Evolutionary conservation across 306 rosid genomes (phyloP).

Genomic region (Sechiopsis laciniata): DNA sequence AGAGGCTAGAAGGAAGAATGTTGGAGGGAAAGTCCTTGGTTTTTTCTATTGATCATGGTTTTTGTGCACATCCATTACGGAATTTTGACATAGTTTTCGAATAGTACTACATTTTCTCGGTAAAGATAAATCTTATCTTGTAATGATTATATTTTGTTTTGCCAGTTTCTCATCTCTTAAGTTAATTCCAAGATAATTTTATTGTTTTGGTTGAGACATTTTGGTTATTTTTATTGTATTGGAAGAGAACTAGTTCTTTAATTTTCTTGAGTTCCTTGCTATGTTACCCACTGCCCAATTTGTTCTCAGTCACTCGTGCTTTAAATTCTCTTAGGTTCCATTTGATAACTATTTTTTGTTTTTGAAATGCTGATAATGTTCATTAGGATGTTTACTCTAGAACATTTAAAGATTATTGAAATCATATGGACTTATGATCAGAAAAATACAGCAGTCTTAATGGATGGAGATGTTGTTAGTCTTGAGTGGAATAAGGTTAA

Average conservation of each 20-base stretch:
- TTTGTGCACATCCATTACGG: slow-evolving; percentile 12
- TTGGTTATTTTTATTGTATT: background rate
- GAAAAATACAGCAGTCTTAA: no score
- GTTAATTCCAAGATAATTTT: slow-evolving; percentile 4
- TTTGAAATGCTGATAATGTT: no score
- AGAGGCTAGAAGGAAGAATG: slow-evolving; percentile 27
- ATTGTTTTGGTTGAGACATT: slow-evolving; percentile 5
- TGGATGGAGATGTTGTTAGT: no score
- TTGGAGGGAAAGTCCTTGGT: slow-evolving; percentile 26
- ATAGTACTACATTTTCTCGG: slow-evolving; percentile 4
- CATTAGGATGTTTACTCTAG: no score
- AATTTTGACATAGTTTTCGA: slow-evolving; percentile 10
- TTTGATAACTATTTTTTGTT: background rate
- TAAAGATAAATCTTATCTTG: slow-evolving; percentile 11
- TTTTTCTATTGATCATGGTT: slow-evolving; percentile 23
- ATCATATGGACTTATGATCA: no score
- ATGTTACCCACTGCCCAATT: background rate
- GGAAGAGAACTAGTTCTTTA: slow-evolving; percentile 3
- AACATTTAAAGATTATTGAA: no score
- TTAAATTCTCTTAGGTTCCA: background rate
- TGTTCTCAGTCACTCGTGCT: background rate
- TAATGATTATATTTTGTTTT: slow-evolving; percentile 17
- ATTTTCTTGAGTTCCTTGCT: background rate
- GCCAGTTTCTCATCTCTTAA: background rate
- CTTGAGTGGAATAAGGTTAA: no score